phyloP scores from a whole-genome alignment of 2,329 filamentous ascomycete genomes.

The Diaporthe citriasiana region DNA sequence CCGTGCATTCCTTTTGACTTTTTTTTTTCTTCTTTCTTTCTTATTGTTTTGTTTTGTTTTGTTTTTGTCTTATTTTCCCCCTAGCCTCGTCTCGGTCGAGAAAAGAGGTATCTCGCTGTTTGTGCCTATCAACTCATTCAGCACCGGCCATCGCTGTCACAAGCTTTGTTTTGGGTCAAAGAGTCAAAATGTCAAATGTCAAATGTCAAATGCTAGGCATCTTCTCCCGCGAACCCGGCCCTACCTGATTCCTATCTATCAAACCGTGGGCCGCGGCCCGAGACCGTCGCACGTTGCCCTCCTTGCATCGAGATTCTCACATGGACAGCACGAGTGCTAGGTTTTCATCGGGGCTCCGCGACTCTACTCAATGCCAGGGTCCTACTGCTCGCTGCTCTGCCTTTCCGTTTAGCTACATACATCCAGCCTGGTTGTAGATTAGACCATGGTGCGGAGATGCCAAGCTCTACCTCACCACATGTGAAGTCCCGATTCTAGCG shows the following conservation, averaged over 20 bases:
- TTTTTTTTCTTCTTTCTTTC: neutral
- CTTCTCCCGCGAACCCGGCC: neutral
- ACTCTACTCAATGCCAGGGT: neutral
- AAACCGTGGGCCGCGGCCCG: slow-evolving; percentile 20
- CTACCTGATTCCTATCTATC: neutral
- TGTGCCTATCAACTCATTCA: neutral
- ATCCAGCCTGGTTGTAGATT: neutral
- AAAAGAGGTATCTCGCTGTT: neutral
- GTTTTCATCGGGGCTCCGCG: neutral
- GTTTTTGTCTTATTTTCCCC: too few relatives aligned
- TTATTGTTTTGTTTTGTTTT: slow-evolving; percentile 9
- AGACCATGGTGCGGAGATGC: slow-evolving; percentile 10
- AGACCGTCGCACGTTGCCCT: slow-evolving; percentile 21
- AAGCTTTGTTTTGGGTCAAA: slow-evolving; percentile 17
- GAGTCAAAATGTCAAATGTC: slow-evolving; percentile 15
- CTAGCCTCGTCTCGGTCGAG: neutral
- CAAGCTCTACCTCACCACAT: slow-evolving; percentile 11
- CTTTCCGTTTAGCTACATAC: neutral
- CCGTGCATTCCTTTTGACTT: slow-evolving; percentile 22
- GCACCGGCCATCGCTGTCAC: slow-evolving; percentile 8
- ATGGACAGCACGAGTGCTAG: neutral
- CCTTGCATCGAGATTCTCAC: slow-evolving; percentile 29
- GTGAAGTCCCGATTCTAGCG: neutral
- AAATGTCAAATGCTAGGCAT: neutral
- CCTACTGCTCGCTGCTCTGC: neutral